Percentiles rank a stretch among this genome's conserved stretches.
phyloP scores from a whole-genome alignment of 2,329 filamentous ascomycete genomes.

The Alternaria alternata region DNA sequence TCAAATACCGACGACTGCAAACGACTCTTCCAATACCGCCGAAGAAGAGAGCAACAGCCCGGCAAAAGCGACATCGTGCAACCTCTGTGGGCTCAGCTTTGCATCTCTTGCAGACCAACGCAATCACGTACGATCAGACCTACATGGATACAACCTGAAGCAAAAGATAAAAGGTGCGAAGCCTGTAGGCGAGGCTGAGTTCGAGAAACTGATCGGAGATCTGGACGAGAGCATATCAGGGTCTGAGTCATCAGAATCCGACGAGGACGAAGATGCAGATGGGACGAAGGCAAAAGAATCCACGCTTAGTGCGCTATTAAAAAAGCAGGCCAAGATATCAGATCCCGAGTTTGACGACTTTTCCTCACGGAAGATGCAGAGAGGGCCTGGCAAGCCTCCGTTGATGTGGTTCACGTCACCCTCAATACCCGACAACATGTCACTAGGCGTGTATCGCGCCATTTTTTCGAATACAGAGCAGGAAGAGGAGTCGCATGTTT shows the following conservation, averaged over 20 bases:
- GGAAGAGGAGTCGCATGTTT: slow-evolving; percentile 66
- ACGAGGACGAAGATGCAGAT: slow-evolving; percentile 70
- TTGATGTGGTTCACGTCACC: slow-evolving; percentile 87
- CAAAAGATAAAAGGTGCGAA: slow-evolving; percentile 80
- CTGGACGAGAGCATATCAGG: slow-evolving; percentile 93
- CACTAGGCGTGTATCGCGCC: slow-evolving; percentile 84
- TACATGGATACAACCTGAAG: slow-evolving; percentile 94
- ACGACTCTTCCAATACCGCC: slow-evolving; percentile 47
- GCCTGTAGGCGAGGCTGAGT: slow-evolving; percentile 80
- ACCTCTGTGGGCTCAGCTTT: slow-evolving; percentile 79
- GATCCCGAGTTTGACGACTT: slow-evolving; percentile 61
- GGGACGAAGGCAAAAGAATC: slow-evolving; percentile 67
- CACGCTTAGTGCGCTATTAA: slow-evolving; percentile 78
- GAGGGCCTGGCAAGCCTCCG: slow-evolving; percentile 72
- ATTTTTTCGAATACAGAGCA: slow-evolving; percentile 79
- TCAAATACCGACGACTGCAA: slow-evolving; percentile 11
- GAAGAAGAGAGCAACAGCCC: slow-evolving; percentile 52
- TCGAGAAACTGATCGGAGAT: slow-evolving; percentile 84
- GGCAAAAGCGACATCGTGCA: slow-evolving; percentile 75
- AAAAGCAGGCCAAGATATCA: slow-evolving; percentile 80
- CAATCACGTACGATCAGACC: slow-evolving; percentile 85
- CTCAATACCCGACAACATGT: slow-evolving; percentile 76
- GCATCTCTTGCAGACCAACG: slow-evolving; percentile 79
- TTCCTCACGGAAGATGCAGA: slow-evolving; percentile 59
- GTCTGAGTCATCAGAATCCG: slow-evolving; percentile 75